A percentile compares a stretch with the other conserved stretches of the same genome.
These are phyloP conservation scores for Macrophomina pseudophaseolina DNA, from an alignment of 2,329 filamentous ascomycete genomes.

Conservation along the genomic window DNA sequence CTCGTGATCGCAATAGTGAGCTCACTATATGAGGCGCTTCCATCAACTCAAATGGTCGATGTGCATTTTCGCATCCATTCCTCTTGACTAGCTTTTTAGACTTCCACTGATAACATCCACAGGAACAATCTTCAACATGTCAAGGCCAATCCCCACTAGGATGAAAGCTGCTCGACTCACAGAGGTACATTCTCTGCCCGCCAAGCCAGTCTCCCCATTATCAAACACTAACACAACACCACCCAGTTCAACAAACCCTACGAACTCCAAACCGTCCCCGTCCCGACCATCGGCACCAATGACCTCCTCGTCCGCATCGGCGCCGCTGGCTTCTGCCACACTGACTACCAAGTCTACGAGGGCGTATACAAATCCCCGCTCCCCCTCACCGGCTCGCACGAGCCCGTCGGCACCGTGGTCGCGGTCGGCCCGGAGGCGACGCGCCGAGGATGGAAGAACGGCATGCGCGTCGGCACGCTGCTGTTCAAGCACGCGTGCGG, in stretches of 20 bases:
- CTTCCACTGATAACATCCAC: too few species aligned
- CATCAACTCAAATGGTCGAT: too few species aligned
- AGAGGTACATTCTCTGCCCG: too few species aligned
- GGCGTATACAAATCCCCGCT: constrained; percentile 34
- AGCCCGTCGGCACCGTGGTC: constrained; percentile 40
- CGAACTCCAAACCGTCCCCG: constrained; percentile 27
- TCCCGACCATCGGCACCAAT: constrained; percentile 32
- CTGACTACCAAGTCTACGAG: constrained; percentile 35
- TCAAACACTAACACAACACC: neutral
- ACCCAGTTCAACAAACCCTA: constrained; percentile 29
- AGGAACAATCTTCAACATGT: too few species aligned
- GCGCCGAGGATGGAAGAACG: constrained; percentile 35
- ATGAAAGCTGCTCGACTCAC: too few species aligned
- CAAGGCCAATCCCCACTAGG: too few species aligned
- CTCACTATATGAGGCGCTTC: too few species aligned
- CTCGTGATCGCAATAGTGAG: too few species aligned
- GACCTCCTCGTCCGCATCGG: constrained; percentile 34
- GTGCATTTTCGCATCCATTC: too few species aligned
- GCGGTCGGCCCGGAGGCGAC: constrained; percentile 36
- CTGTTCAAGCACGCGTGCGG: neutral
- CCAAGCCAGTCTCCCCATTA: too few species aligned
- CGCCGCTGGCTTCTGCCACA: constrained; percentile 38
- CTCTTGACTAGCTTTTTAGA: too few species aligned
- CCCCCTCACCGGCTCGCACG: constrained; percentile 42
- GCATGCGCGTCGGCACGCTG: constrained; percentile 39